Evolutionary conservation across 2,329 filamentous ascomycete genomes (phyloP), one percentile per base, ranked within the genome.

Genomic region (Diaporthe eres): DNA sequence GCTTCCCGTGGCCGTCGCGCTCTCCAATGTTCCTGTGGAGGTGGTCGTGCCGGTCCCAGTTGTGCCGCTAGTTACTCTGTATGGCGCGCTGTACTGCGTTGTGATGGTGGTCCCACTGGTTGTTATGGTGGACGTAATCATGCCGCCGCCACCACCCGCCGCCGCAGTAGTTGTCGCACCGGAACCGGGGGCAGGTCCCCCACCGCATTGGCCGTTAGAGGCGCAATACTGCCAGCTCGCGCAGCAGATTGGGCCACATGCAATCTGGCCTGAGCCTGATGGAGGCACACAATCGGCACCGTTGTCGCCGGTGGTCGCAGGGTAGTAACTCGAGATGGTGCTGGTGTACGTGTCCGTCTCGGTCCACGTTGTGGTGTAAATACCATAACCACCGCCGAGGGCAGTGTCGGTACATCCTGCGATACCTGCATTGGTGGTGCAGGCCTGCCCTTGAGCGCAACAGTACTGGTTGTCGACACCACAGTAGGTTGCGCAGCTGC

Each of bases 181-280:
- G 19, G 77, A 79, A 12, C 78, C 80, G 17, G 78, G 81, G 39
- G 72, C 78, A 5, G 86, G 86, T 72, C 90, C 90, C 37, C 89
- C 82, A 7, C 86, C 83, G 81, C 93, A 95, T 80, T 92, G 89
- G 71, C 90, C 90, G 1, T 84, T 77, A 75, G 83, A 86, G 72
- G 88, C 89, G 83, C 94, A 96, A 81, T 92, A 93, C 83, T 94
- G 92, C 84, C 90, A 90, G 76, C 86, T 89, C 34, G 90, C 90
- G 83, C 94, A 96, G 87, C 94, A 96, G 75, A 92, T 92, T 71
- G 82, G 82, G 44, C 93, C 93, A 81, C 94, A 96, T 4, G 90
- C 87, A 10, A 88, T 88, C 83, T 94, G 85, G 74, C 89, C 88
- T 5, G 86, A 82, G n/a, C 85, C 85, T 67, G 82, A 81, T 3